phyloP scores from a whole-genome alignment of 2,329 filamentous ascomycete species.

The Arthrinium phaeospermum region DNA sequence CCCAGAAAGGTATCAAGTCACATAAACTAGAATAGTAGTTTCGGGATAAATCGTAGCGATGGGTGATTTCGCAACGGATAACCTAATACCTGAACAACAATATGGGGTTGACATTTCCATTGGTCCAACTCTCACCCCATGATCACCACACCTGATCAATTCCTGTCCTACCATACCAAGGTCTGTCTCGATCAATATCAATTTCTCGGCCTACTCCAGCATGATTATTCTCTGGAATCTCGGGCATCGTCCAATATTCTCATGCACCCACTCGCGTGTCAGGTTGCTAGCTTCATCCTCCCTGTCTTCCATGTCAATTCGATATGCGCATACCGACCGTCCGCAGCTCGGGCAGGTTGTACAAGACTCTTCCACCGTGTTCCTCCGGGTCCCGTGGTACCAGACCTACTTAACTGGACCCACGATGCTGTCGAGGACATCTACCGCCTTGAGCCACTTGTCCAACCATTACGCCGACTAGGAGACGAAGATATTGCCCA shows the following conservation, averaged over 20 bases:
- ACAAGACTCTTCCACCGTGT: too few species aligned
- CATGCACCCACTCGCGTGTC: background rate
- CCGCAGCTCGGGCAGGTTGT: background rate
- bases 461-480: background rate
- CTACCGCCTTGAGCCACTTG: background rate
- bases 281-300: background rate
- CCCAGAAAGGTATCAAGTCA: background rate
- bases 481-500: background rate
- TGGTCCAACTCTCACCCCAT: background rate
- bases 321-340: too few species aligned
- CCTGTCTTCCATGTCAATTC: background rate
- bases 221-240: background rate
- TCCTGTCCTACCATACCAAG: background rate
- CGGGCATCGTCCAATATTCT: background rate
- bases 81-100: background rate
- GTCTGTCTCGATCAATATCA: background rate
- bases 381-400: background rate
- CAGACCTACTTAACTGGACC: background rate
- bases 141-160: background rate
- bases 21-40: background rate
- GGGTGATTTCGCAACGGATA: background rate
- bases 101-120: background rate
- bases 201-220: background rate
- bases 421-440: background rate
- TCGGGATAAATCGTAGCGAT: background rate